A percentile compares a stretch with the other conserved stretches of the same genome.
These are phyloP conservation scores for Nemania abortiva DNA, from an alignment of 2,329 filamentous ascomycete genomes.

Conservation along the genomic window DNA sequence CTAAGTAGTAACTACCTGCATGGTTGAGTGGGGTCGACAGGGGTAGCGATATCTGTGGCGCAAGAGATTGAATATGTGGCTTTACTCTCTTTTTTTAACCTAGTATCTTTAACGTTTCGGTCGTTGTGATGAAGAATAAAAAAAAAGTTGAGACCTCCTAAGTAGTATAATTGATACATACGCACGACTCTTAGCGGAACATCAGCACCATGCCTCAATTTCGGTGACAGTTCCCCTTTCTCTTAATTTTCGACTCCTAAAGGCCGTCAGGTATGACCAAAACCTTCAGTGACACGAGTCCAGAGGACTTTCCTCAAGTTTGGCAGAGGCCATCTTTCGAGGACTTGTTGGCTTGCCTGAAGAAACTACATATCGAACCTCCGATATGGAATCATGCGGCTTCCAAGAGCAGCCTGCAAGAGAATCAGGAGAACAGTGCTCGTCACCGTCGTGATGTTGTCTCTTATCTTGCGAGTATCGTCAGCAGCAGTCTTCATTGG, in stretches of 20 bases:
- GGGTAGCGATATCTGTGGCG: too few species aligned
- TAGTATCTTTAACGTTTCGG: background rate
- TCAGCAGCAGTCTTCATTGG: conserved; percentile 76
- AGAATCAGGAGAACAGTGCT: conserved; percentile 57
- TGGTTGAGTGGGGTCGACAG: background rate
- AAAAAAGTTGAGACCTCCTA: background rate
- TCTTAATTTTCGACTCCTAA: background rate
- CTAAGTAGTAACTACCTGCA: too few species aligned
- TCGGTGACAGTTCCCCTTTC: conserved; percentile 16
- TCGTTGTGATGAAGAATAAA: background rate
- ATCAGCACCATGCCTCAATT: conserved; percentile 10
- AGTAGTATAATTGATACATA: background rate
- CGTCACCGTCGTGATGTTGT: conserved; percentile 66
- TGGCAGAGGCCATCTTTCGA: conserved; percentile 79
- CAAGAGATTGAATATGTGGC: conserved; percentile 9
- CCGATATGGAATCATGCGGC: conserved; percentile 72
- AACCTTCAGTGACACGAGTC: conserved; percentile 50
- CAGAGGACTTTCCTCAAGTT: conserved; percentile 80
- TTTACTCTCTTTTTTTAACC: background rate
- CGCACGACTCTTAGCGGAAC: background rate
- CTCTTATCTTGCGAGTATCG: conserved; percentile 76
- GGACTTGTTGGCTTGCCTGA: conserved; percentile 74
- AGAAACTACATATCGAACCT: conserved; percentile 74
- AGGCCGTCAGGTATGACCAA: conserved; percentile 32
- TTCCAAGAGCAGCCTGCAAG: conserved; percentile 57